A percentile compares a stretch with the other conserved stretches of the same genome.
Evolutionary conservation across 371 early-diverging fungal species (phyloP).

Genomic region (Circinella umbellata): DNA sequence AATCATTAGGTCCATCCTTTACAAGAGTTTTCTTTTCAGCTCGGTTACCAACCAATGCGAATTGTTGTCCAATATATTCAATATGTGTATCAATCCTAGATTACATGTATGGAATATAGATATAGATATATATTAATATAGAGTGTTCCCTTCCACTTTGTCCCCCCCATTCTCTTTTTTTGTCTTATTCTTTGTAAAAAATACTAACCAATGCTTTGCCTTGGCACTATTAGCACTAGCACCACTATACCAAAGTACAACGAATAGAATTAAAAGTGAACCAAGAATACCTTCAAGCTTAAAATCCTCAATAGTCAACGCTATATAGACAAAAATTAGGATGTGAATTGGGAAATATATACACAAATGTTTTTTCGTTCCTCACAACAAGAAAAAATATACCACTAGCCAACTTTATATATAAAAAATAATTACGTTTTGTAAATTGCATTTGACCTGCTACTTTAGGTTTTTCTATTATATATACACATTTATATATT

Average conservation of each 20-base stretch:
- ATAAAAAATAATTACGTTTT: background rate
- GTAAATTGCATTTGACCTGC: background rate
- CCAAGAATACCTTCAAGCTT: slow-evolving; percentile 35
- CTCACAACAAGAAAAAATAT: too few species aligned
- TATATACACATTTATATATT: too few species aligned
- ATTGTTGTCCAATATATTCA: slow-evolving; percentile 54
- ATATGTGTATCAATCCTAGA: slow-evolving; percentile 44
- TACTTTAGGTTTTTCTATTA: background rate
- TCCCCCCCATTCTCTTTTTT: too few species aligned
- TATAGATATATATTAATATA: background rate
- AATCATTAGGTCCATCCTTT: slow-evolving; percentile 75
- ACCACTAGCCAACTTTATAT: too few species aligned
- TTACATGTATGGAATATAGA: background rate
- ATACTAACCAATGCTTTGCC: slow-evolving; percentile 46
- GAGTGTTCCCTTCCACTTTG: too few species aligned
- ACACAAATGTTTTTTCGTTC: background rate
- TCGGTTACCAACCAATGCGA: slow-evolving; percentile 70
- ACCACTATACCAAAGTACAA: slow-evolving; percentile 38
- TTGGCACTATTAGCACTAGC: slow-evolving; percentile 32
- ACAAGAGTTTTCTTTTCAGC: slow-evolving; percentile 48
- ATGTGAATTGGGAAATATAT: background rate
- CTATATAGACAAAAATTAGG: slow-evolving; percentile 7
- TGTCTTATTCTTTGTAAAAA: too few species aligned
- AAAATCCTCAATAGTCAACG: slow-evolving; percentile 34
- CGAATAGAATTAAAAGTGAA: slow-evolving; percentile 23